Evolutionary conservation across 2,329 filamentous ascomycete species (phyloP).

Genomic region (Mariannaea elegans): DNA sequence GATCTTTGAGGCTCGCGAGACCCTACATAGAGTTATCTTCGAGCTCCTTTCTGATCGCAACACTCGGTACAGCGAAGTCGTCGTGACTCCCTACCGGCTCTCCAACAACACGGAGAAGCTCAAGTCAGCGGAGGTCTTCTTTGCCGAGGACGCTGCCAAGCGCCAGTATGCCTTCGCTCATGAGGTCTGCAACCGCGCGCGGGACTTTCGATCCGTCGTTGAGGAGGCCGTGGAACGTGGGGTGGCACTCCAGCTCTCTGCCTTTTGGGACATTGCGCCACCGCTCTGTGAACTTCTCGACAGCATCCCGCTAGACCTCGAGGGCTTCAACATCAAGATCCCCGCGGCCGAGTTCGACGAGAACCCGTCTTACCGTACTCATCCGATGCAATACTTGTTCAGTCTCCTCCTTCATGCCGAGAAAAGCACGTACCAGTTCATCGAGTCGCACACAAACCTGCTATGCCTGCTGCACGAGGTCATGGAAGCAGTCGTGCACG

Average conservation of each 20-base stretch:
- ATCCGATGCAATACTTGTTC: conserved; percentile 91
- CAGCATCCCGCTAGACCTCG: conserved; percentile 72
- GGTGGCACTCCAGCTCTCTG: conserved; percentile 89
- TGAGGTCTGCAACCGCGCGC: conserved; percentile 76
- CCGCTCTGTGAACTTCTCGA: conserved; percentile 80
- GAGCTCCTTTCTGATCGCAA: conserved; percentile 87
- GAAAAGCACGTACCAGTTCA: conserved; percentile 95
- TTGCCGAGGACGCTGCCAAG: conserved; percentile 78
- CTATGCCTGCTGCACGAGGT: conserved; percentile 92
- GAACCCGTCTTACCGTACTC: conserved; percentile 81
- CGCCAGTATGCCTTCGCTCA: conserved; percentile 76
- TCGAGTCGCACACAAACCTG: conserved; percentile 91
- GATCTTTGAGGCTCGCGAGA: conserved; percentile 95
- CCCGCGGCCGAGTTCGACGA: conserved; percentile 83
- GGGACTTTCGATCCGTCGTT: conserved; percentile 80
- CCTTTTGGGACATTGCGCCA: conserved; percentile 98
- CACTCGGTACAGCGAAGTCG: conserved; percentile 84
- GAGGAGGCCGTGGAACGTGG: conserved; percentile 87
- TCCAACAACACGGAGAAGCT: conserved; percentile 83
- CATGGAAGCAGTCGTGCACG: conserved; percentile 78
- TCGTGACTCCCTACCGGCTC: conserved; percentile 80
- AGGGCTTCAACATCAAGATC: conserved; percentile 77
- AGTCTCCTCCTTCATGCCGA: conserved; percentile 85
- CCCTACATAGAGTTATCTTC: conserved; percentile 84
- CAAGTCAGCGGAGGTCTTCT: conserved; percentile 81